Base-by-base conservation (phyloP, 495 filamentous ascomycete species). In the Annulohypoxylon stygium region DNA sequence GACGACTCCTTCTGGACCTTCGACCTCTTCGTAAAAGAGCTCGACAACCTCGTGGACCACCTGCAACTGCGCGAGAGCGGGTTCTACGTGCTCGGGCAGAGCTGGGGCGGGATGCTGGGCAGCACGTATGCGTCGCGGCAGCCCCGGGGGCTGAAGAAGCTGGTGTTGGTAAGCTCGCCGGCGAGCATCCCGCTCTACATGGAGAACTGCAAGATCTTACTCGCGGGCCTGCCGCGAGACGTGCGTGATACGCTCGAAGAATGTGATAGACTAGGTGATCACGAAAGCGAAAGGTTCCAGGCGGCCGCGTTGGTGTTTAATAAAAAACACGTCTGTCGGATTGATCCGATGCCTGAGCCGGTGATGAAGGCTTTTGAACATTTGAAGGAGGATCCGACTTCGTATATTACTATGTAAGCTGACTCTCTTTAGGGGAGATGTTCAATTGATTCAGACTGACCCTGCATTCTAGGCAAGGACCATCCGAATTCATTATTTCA, bases 31-130 rank as follows among this genome's bases (percentile, higher is more conserved):
- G 85, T 87, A 5, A 80, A 85, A 2, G 87, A 90, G 73, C 83
- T 89, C 6, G 82, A 86, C 41, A 87, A 87, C 67, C 73, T 90
- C 30, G 62, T 87, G 20, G 67, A 77, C 16, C 68, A 82, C 34
- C 73, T 89, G 3, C 76, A 74, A 1, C 79, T 88, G 48, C 73
- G 76, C 11, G 34, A 59, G 10, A 63, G 74, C 0, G 73, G 79
- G 4, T 89, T 84, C 73, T 78, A 85, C 63, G 34, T 88, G 1
- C 73, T 85, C 2, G 86, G 86, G 10, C 83, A 87, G 57, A 80
- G 76, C 53, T 88, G 86, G 86, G 86, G 86, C 30, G 86, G 84
- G 48, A 84, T 87, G 83, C 74, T 88, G 1, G 85, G 75, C 7
- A 78, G 78, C 9, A 47, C 71, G 3, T 81, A 78, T 74, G 48